Evolutionary conservation across 768 basidiomycete species (phyloP), one percentile per base, ranked within the genome.

Genomic region (Tricholoma hemisulphureum): DNA sequence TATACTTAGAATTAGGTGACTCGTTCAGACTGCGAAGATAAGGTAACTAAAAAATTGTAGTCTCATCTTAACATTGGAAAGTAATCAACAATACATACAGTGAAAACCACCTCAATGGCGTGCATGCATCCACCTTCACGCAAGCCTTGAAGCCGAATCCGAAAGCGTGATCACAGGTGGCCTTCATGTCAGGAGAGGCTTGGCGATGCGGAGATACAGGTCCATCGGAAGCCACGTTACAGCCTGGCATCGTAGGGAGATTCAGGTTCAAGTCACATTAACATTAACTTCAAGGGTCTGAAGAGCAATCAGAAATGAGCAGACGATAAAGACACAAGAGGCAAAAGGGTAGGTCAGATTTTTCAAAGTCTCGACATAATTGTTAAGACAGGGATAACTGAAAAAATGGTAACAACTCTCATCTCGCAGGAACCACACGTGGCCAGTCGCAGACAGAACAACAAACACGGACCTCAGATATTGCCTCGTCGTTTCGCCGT

Each of bases 321-420:
- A 45, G 26, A 31, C 7, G 3, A 20, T 41, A 6, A 23, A 10
- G 32, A 18, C 16, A 51, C 18, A 7, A 18, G 7, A 6, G 16
- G 45, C n/a, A 20, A 41, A 35, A 37, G 37, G 8, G 37, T 58
- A 45, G 20, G 51, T 66, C 65, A 70, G 71, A 67, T 70, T 71
- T n/a, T 70, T 69, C 68, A 67, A 63, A 53, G 58, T 70, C 65
- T 71, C 71, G 71, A 71, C 71, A 71, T 63, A 32, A 51, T 24
- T 37, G 49, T 68, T 71, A 69, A 71, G 71, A 71, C 71, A 71
- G 71, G 71, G 71, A 71, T 71, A 71, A 71, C 71, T 70, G 69
- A 70, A 71, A 69, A 70, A 53, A 52, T 67, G n/a, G n/a, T n/a
- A n/a, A 66, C 55, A 61, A 55, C 63, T 68, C 65, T 69, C 69